These are phyloP conservation scores for Plectranthus barbatus DNA, from an alignment of 257 asterid genomes.

Conservation along the genomic window DNA sequence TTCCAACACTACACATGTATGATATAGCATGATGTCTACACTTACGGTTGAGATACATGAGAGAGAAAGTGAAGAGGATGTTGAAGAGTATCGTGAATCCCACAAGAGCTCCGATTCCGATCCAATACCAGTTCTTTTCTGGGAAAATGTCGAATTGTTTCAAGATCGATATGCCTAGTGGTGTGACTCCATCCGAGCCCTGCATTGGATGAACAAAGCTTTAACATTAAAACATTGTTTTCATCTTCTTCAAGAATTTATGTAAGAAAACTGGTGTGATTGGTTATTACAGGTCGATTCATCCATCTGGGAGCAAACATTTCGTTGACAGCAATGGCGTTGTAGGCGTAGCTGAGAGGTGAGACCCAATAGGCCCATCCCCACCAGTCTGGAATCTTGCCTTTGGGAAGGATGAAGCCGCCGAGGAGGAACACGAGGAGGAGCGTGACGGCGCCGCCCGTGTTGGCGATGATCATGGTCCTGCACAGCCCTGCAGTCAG, in stretches of 20 bases:
- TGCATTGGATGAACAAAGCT: conserved; percentile 1
- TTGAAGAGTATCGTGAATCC: conserved; percentile 60
- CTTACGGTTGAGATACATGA: conserved; percentile 68
- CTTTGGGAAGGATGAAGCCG: conserved; percentile 55
- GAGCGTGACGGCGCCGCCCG: conserved; percentile 46
- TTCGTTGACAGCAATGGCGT: conserved; percentile 54
- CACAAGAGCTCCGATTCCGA: conserved; percentile 43
- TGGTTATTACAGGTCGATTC: too few relatives aligned
- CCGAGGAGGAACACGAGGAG: conserved; percentile 42
- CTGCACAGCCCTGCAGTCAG: conserved; percentile 43
- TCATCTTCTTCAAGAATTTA: neutral
- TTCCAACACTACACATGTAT: neutral
- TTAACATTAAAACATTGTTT: neutral
- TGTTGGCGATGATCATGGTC: conserved; percentile 49
- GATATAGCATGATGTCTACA: neutral
- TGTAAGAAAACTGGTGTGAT: too few relatives aligned
- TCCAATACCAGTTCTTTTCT: conserved; percentile 52
- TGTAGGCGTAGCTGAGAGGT: conserved; percentile 51
- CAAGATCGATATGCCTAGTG: conserved; percentile 38
- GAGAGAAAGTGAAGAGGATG: conserved; percentile 45
- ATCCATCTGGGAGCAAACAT: conserved; percentile 66
- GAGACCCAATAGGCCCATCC: conserved; percentile 66
- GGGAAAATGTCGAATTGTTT: conserved; percentile 39
- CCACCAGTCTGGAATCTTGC: conserved; percentile 64
- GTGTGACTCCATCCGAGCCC: conserved; percentile 39